These are phyloP conservation scores for Friedmanniomyces endolithicus DNA, from an alignment of 495 filamentous ascomycete species.

Conservation along the genomic window DNA sequence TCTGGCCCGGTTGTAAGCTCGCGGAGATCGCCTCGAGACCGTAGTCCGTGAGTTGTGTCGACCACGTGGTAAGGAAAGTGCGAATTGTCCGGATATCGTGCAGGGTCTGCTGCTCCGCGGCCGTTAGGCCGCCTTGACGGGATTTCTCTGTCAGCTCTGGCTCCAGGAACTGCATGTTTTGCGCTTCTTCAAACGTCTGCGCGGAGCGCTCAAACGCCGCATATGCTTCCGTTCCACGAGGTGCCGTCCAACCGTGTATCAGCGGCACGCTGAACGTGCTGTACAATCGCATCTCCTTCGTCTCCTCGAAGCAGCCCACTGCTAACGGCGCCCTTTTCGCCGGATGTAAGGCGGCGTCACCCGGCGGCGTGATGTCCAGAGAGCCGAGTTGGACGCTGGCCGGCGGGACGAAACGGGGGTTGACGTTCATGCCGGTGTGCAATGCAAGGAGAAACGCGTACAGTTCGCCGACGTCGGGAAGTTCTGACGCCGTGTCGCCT, in stretches of 20 bases:
- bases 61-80: constrained; percentile 59
- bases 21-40: constrained; percentile 61
- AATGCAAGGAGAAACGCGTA: constrained; percentile 77
- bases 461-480: constrained; percentile 79
- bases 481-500: constrained; percentile 36
- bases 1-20: constrained; percentile 53
- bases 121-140: constrained; percentile 37
- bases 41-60: constrained; percentile 74
- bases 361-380: constrained; percentile 24
- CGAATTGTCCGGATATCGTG: constrained; percentile 74
- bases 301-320: constrained; percentile 68
- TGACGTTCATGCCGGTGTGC: constrained; percentile 97
- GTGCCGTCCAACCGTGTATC: constrained; percentile 87
- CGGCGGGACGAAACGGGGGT: constrained; percentile 63
- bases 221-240: constrained; percentile 48
- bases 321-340: constrained; percentile 20
- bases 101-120: constrained; percentile 53
- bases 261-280: constrained; percentile 75
- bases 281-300: constrained; percentile 74
- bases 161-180: constrained; percentile 74
- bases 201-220: constrained; percentile 58
- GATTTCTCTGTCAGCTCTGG: constrained; percentile 79
- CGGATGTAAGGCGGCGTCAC: constrained; percentile 18
- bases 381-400: constrained; percentile 16
- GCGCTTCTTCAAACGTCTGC: constrained; percentile 76